Base-by-base conservation (phyloP, 2,329 filamentous ascomycete genomes). In the Helotiales sp. region DNA sequence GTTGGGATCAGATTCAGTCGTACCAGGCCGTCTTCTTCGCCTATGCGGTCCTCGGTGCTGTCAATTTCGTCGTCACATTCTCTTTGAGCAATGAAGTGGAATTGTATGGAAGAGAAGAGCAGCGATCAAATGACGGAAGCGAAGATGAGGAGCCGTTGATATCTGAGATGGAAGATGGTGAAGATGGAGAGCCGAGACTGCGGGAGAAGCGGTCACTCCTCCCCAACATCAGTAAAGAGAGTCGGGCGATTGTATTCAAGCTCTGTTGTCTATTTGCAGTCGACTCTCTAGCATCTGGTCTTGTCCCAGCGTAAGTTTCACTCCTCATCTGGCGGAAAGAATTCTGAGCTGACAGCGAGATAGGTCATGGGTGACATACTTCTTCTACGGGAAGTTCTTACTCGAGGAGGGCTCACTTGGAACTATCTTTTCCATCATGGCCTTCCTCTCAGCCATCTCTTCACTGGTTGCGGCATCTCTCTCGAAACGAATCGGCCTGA, bases 241-340 rank as follows among this genome's bases (percentile, higher is more conserved):
- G 84, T 50, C 79, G 83, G 5, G 74, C 79, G 0, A 82, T 89
- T 24, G 79, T 91, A 6, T 76, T 85, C 61, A 86, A 87, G 57
- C 81, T 95, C 0, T 91, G 88, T 75, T 77, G 90, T 5, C 80
- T 95, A 1, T 90, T 93, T 73, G 85, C 84, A 1, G 74, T 93
- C 8, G 91, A 93, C 75, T 86, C 88, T 0, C 85, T 93, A 62
- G 90, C 89, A 1, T 90, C 88, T 1, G 91, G 92, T 1, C 84
- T 94, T 76, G 89, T 88, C 2, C 86, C 88, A n/a, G 74, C 87
- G 82, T 88, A 79, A 77, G 84, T 80, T n/a, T n/a, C 17, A 15
- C 15, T 8, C 7, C 34, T 28, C 22, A 20, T 78, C 6, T 72
- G 13, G 1, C 8, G 3, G 22, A 11, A 13, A 34, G 11, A 2